These are phyloP conservation scores for Phytophthora cactorum DNA, from an alignment of 352 stramenopile genomes.

Conservation along the genomic window DNA sequence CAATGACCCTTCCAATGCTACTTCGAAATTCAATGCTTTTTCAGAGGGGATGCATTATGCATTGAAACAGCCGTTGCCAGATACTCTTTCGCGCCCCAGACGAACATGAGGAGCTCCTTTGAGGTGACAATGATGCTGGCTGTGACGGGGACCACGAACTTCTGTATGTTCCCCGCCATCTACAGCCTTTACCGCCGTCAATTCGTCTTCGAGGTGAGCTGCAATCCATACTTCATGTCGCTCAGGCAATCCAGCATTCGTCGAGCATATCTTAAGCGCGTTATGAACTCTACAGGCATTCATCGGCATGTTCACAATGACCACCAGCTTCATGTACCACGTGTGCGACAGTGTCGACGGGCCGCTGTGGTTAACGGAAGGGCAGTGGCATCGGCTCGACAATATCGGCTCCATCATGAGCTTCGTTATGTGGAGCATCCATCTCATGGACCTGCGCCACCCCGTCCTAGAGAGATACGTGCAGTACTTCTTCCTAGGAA, in stretches of 20 bases:
- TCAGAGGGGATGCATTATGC: not conserved
- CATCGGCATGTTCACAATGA: conserved; percentile 81
- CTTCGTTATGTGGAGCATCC: conserved; percentile 76
- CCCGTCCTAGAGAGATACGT: conserved; percentile 53
- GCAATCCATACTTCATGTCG: not conserved
- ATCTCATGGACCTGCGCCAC: conserved; percentile 74
- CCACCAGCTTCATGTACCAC: conserved; percentile 83
- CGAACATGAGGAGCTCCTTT: conserved; percentile 64
- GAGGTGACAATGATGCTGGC: conserved; percentile 74
- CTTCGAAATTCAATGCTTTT: not conserved
- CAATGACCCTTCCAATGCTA: conserved; percentile 2
- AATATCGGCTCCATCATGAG: conserved; percentile 88
- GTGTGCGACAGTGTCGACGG: conserved; percentile 79
- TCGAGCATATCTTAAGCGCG: conserved; percentile 1
- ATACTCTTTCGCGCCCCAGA: not conserved
- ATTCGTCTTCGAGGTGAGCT: conserved; percentile 75
- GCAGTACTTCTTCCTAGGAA: conserved; percentile 70
- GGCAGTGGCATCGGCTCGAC: conserved; percentile 82
- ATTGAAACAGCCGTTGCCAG: not conserved
- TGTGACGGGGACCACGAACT: conserved; percentile 78
- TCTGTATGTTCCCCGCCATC: conserved; percentile 82
- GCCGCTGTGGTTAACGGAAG: conserved; percentile 79
- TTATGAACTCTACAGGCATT: conserved; percentile 51
- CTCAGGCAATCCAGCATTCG: not conserved
- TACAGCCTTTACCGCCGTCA: conserved; percentile 58